A percentile compares a stretch with the other conserved stretches of the same genome.
These are phyloP conservation scores for Solanum chaucha DNA, from an alignment of 257 asterid species.

Conservation along the genomic window DNA sequence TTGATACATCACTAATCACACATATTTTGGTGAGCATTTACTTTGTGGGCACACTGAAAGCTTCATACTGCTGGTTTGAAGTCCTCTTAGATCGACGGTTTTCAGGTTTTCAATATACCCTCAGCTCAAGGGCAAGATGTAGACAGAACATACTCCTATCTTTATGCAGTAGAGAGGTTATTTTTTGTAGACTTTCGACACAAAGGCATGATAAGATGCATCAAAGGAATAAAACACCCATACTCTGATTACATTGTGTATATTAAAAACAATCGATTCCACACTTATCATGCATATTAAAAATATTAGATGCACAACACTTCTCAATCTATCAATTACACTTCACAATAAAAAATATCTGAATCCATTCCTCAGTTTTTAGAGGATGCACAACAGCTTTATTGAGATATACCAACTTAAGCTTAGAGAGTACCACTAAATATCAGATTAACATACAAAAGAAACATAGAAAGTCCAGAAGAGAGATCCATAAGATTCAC, in stretches of 20 bases:
- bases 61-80: not conserved
- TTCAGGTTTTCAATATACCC: no score
- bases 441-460: not conserved
- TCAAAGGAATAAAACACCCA: not conserved
- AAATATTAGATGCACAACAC: not conserved
- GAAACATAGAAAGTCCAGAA: not conserved
- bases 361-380: not conserved
- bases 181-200: not conserved
- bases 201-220: not conserved
- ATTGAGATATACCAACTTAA: not conserved
- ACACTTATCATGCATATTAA: not conserved
- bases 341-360: not conserved
- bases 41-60: not conserved
- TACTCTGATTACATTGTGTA: not conserved
- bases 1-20: no score
- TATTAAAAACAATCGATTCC: not conserved
- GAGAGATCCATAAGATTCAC: not conserved
- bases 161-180: no score
- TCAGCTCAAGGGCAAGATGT: no score
- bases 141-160: not conserved
- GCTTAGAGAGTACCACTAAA: not conserved
- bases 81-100: not conserved
- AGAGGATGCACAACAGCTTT: not conserved
- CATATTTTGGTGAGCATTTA: not conserved
- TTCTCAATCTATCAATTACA: not conserved